Conservation (phyloP, 2,329 filamentous ascomycete genomes). For the Aureobasidium sp. region DNA sequence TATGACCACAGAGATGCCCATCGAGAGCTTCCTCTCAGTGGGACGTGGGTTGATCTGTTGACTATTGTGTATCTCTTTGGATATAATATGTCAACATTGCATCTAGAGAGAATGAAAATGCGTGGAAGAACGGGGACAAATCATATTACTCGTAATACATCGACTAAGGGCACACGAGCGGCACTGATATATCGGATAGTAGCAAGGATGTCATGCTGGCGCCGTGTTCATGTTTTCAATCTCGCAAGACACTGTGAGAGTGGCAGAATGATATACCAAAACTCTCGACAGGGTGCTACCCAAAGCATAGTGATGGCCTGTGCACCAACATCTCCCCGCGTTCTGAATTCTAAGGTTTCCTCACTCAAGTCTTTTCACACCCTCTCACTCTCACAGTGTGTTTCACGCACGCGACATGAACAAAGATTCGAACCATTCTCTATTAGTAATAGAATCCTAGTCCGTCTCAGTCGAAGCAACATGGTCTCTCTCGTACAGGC, state of each 20-base stretch:
- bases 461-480: not conserved
- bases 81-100: too few relatives aligned
- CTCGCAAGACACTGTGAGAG: not conserved
- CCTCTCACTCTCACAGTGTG: not conserved
- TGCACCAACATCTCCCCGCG: not conserved
- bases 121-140: too few relatives aligned
- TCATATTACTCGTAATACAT: too few relatives aligned
- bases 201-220: not conserved
- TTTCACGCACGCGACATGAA: slow-evolving; percentile 13
- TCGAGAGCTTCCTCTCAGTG: too few relatives aligned
- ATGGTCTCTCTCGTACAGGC: slow-evolving; percentile 28
- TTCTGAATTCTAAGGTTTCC: not conserved
- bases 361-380: slow-evolving; percentile 4
- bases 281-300: not conserved
- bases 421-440: not conserved
- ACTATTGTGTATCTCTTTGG: too few relatives aligned
- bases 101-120: too few relatives aligned
- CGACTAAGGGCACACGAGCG: too few relatives aligned
- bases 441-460: slow-evolving; percentile 9
- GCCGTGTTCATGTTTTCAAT: not conserved
- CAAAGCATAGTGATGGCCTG: not conserved
- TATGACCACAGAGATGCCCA: too few relatives aligned
- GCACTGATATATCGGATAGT: not conserved
- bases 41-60: too few relatives aligned
- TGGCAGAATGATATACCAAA: not conserved